phyloP scores from a whole-genome alignment of 768 basidiomycete genomes.

The Amanita polypyramis region DNA sequence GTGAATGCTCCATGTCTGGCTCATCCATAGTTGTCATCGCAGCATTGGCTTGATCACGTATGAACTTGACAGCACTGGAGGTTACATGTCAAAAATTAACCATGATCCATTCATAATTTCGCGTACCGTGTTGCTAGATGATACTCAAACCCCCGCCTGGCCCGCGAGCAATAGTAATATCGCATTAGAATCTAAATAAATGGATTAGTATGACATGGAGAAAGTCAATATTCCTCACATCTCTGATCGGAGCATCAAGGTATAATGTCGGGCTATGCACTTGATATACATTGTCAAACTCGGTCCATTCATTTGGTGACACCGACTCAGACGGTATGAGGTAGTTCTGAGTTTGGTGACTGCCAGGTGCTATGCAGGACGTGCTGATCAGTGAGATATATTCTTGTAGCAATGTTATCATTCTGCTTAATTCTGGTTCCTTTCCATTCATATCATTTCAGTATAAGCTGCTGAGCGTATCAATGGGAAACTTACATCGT shows the following conservation, averaged over 20 bases:
- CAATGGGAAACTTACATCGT: neutral
- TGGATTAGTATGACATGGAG: conserved; percentile 9
- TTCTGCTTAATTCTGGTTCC: conserved; percentile 19
- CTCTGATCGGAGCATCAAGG: conserved; percentile 66
- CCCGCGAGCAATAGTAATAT: conserved; percentile 78
- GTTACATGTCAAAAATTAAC: neutral
- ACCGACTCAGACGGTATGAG: conserved; percentile 60
- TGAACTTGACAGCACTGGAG: conserved; percentile 71
- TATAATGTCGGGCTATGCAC: conserved; percentile 79
- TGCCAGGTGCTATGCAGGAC: conserved; percentile 19
- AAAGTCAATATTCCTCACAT: conserved; percentile 38
- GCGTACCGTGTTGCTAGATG: conserved; percentile 76
- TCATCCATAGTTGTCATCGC: conserved; percentile 21
- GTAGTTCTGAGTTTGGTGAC: conserved; percentile 33
- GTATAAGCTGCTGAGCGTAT: neutral
- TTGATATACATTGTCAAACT: conserved; percentile 88
- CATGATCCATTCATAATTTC: neutral
- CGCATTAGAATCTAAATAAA: conserved; percentile 65
- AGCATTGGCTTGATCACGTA: conserved; percentile 69
- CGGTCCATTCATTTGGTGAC: conserved; percentile 60
- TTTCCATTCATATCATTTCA: neutral
- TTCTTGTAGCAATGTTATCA: conserved; percentile 48
- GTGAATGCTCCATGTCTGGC: conserved; percentile 17
- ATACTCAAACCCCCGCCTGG: conserved; percentile 73
- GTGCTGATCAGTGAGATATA: conserved; percentile 48